Percentiles rank a stretch among this genome's conserved stretches.
Evolutionary conservation across 305 asterid genomes (phyloP).

Genomic region (Stenogyne calaminthoides): DNA sequence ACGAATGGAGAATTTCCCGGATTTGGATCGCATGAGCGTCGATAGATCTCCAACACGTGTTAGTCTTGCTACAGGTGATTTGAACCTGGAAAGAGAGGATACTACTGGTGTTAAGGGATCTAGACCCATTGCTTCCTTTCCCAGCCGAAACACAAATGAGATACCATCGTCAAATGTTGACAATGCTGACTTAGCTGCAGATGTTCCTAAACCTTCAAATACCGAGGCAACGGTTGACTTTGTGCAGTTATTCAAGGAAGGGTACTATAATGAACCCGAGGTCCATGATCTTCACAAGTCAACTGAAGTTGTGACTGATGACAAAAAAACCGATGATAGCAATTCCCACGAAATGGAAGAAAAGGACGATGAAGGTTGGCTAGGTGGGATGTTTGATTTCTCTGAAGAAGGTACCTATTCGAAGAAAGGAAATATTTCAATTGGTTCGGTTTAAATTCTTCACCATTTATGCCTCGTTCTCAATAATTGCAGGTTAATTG

Average conservation of each 20-base stretch:
- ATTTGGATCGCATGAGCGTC: slow-evolving; percentile 50
- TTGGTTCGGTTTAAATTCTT: background rate
- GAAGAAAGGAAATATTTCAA: background rate
- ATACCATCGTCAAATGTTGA: slow-evolving; percentile 32
- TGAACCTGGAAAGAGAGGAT: slow-evolving; percentile 36
- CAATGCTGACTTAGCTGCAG: slow-evolving; percentile 31
- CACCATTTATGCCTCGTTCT: background rate
- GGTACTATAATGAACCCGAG: slow-evolving; percentile 44
- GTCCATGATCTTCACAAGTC: slow-evolving; percentile 23
- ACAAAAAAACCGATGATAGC: slow-evolving; percentile 24
- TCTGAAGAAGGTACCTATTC: slow-evolving; percentile 54
- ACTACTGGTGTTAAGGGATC: slow-evolving; percentile 26
- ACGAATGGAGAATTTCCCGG: slow-evolving; percentile 56
- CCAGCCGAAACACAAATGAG: slow-evolving; percentile 32
- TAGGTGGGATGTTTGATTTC: slow-evolving; percentile 63
- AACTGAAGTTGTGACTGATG: slow-evolving; percentile 36
- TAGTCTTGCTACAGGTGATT: slow-evolving; percentile 26
- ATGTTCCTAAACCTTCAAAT: slow-evolving; percentile 27
- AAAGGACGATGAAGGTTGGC: slow-evolving; percentile 53
- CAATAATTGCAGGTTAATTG: slow-evolving; percentile 37
- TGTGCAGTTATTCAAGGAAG: slow-evolving; percentile 49
- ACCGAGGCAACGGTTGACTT: slow-evolving; percentile 38
- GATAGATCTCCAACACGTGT: slow-evolving; percentile 37
- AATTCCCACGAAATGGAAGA: slow-evolving; percentile 42
- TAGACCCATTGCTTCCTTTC: slow-evolving; percentile 18